Base-by-base conservation (phyloP, 768 basidiomycete genomes). In the Clavaria fumosa region DNA sequence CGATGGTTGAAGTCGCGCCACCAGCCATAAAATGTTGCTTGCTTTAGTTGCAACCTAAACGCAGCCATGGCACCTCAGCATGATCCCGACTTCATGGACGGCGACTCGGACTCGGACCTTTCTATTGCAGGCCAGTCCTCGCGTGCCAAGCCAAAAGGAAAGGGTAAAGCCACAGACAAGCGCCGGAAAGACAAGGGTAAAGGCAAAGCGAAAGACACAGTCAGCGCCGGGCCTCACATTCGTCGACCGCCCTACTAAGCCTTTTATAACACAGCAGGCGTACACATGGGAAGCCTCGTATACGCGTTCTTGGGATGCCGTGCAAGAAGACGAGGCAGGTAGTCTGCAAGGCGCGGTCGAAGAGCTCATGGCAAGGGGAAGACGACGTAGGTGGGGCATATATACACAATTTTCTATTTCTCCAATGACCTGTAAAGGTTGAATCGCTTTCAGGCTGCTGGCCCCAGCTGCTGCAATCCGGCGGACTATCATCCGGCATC, bases 201-300 rank as follows among this genome's bases (percentile, higher is more conserved):
- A 49, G 59, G 54, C 22, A 73, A 72, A 46, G 59, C 63, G 2
- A 75, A 70, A 46, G 72, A 77, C 47, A 63, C 48, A 41, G 54
- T 43, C 22, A 10, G n/a, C 38, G 35, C 37, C 41, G 15, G 21
- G 23, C 40, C 32, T 12, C 41, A 31, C 24, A 19, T 37, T 17
- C 22, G 21, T 34, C 23, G 26, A 27, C 32, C 15, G n/a, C 18
- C 41, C 21, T 28, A 21, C n/a, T n/a, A n/a, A n/a, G n/a, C n/a
- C n/a, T n/a, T n/a, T n/a, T n/a, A n/a, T n/a, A n/a, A n/a, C 41
- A 22, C 50, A 82, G 78, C 75, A 79, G 72, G 70, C 77, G 3
- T 91, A 93, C 47, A 83, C 89, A 21, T 99, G 93, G 93, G 93
- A 97, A 53, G 93, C 86, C 1, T 79, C 81, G 3, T 96, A 90